A percentile compares a stretch with the other conserved stretches of the same genome.
Evolutionary conservation across 495 filamentous ascomycete species (phyloP).

Genomic region (Aspergillus taichungensis): DNA sequence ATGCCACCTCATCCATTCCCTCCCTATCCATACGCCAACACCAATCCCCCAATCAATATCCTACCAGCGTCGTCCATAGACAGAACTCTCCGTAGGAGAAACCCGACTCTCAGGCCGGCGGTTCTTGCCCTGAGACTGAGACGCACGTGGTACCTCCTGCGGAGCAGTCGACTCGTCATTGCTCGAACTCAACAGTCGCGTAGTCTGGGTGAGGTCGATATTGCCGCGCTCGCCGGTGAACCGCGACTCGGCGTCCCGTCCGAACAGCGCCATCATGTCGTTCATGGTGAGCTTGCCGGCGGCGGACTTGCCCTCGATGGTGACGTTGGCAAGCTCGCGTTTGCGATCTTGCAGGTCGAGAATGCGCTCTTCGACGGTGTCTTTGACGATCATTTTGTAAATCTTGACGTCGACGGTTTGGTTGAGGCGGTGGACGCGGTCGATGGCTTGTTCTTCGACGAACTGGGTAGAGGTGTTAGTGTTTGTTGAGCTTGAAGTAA

Average conservation of each 20-base stretch:
- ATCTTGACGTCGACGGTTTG: conserved; percentile 90
- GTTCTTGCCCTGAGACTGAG: conserved; percentile 12
- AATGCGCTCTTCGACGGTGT: conserved; percentile 87
- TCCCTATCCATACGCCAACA: not conserved
- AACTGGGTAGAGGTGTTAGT: conserved; percentile 46
- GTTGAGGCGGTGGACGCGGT: conserved; percentile 92
- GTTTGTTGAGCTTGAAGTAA: not conserved
- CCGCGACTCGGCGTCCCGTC: conserved; percentile 57
- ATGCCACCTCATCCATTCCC: not conserved
- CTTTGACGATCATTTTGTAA: conserved; percentile 79
- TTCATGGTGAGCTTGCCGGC: conserved; percentile 78
- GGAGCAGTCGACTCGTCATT: conserved; percentile 8
- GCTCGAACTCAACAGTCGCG: conserved; percentile 15
- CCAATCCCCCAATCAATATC: not conserved
- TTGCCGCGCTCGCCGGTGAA: conserved; percentile 27
- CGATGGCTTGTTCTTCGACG: conserved; percentile 97
- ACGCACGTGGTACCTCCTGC: not conserved
- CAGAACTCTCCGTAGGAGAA: conserved; percentile 27
- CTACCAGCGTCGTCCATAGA: conserved; percentile 41
- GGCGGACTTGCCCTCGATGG: conserved; percentile 73
- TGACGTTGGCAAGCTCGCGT: conserved; percentile 71
- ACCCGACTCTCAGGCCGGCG: conserved; percentile 17
- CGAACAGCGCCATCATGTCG: conserved; percentile 87
- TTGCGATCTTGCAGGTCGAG: conserved; percentile 89
- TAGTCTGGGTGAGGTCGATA: conserved; percentile 23